Evolutionary conservation across 1,284 basidiomycete genomes (phyloP).

Genomic region (Boletus albobrunnescens): DNA sequence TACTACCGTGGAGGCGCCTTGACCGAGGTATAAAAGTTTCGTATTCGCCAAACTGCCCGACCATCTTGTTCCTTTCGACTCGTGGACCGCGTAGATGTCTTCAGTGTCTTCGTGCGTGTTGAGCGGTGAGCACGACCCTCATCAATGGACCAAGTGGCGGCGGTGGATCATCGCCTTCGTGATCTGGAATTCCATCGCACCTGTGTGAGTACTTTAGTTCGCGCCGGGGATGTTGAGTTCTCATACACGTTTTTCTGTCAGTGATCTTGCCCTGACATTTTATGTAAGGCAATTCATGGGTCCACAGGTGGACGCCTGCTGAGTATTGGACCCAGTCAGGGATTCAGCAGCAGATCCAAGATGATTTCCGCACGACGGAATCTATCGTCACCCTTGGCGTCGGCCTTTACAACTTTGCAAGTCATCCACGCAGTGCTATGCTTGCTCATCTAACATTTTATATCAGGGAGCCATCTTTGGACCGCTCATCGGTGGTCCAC

Average conservation of each 20-base stretch:
- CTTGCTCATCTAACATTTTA: constrained; percentile 2
- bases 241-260: constrained; percentile 5
- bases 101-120: constrained; percentile 16
- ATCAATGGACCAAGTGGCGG: constrained; percentile 26
- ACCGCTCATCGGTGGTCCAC: constrained; percentile 24
- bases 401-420: constrained; percentile 27
- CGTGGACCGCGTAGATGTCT: constrained; percentile 16
- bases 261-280: constrained; percentile 26
- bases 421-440: neutral
- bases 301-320: neutral
- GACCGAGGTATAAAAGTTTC: constrained; percentile 19
- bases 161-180: constrained; percentile 29
- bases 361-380: constrained; percentile 19
- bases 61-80: neutral
- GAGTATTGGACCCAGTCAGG: constrained; percentile 20
- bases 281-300: constrained; percentile 18
- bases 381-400: constrained; percentile 29
- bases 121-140: constrained; percentile 22
- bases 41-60: neutral
- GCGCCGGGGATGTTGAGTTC: neutral
- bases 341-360: constrained; percentile 26
- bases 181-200: constrained; percentile 30
- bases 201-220: constrained; percentile 19
- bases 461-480: constrained; percentile 26
- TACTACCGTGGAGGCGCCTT: neutral